phyloP scores from a whole-genome alignment of 2,329 filamentous ascomycete species.

The Colletotrichum magnum region DNA sequence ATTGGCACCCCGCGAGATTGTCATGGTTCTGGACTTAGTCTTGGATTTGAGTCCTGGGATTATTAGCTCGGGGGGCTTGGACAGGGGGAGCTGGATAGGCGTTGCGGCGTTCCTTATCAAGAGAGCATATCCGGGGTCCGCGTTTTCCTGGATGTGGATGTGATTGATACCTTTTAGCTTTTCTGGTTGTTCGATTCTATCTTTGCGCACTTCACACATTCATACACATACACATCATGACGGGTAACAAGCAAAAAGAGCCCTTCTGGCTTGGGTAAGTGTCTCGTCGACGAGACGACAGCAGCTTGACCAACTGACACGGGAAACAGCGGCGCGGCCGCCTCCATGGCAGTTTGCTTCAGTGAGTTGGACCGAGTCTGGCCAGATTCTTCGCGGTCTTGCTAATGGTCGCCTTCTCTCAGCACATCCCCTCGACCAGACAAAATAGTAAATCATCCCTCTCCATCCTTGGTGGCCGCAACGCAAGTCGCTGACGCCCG shows the following conservation, averaged over 20 bases:
- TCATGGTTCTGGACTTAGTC: not conserved
- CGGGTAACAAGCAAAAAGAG: constrained; percentile 51
- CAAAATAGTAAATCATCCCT: constrained; percentile 56
- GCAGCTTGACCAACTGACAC: constrained; percentile 13
- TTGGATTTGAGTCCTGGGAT: not conserved
- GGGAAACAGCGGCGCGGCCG: constrained; percentile 55
- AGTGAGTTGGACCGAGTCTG: constrained; percentile 48
- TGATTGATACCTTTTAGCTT: too few species aligned
- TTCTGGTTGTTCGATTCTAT: not conserved
- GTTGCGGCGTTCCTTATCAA: constrained; percentile 27
- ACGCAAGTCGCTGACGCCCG: not conserved
- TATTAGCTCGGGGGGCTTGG: not conserved
- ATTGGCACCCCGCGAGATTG: too few species aligned
- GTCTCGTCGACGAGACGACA: not conserved
- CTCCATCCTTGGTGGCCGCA: fast-evolving
- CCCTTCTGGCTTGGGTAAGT: constrained; percentile 61
- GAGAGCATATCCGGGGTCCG: constrained; percentile 20
- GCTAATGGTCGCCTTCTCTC: not conserved
- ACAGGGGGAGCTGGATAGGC: not conserved
- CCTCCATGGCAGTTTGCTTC: constrained; percentile 61
- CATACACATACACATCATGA: constrained; percentile 9
- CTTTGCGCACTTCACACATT: not conserved
- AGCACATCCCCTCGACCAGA: constrained; percentile 62
- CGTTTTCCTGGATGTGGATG: constrained; percentile 11
- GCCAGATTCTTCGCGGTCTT: not conserved